Evolutionary conservation across 305 asterid species (phyloP).

Genomic region (Fraxinus sp.): DNA sequence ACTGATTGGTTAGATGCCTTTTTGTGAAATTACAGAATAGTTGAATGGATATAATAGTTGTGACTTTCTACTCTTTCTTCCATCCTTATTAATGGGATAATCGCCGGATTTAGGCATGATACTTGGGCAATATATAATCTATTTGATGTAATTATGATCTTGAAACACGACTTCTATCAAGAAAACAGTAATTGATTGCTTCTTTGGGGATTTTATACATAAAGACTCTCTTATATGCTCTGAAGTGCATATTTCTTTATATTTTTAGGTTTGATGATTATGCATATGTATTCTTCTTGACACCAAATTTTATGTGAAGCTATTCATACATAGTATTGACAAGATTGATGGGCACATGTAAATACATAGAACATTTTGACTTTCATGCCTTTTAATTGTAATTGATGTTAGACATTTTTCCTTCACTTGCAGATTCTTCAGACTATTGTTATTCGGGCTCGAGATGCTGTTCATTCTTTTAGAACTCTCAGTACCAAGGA

Average conservation of each 20-base stretch:
- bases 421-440: conserved; percentile 75
- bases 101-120: not conserved
- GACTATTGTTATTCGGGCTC: conserved; percentile 66
- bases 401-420: conserved; percentile 24
- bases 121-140: conserved; percentile 5
- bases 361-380: conserved; percentile 1
- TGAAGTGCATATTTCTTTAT: not conserved
- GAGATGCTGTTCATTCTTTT: conserved; percentile 58
- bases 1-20: not conserved
- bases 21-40: not conserved
- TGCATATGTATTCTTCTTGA: not conserved
- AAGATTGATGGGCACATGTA: conserved; percentile 6
- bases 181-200: not conserved
- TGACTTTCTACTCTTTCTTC: not conserved
- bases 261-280: not conserved
- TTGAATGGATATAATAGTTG: not conserved
- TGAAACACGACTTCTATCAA: not conserved
- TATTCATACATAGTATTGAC: not conserved
- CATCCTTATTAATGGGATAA: not conserved
- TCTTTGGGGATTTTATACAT: not conserved
- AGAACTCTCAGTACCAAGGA: conserved; percentile 96
- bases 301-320: not conserved
- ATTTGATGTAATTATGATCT: not conserved
- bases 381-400: conserved; percentile 7
- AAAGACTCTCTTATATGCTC: not conserved